Evolutionary conservation across 345 rosid species (phyloP).

Genomic region (Citrus australasica): DNA sequence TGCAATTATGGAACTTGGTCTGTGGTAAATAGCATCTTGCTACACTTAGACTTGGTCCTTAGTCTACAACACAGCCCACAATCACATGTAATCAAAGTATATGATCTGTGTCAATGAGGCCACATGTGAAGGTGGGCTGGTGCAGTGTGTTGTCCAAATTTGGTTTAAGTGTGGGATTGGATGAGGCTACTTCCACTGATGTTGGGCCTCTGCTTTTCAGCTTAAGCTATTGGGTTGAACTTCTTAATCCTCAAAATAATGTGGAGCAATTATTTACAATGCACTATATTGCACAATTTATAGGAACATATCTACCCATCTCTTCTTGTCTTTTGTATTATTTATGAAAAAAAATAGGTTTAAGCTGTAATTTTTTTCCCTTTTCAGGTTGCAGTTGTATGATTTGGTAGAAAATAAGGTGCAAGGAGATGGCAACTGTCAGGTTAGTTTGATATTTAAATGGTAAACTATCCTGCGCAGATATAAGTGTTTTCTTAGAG

Average conservation of each 20-base stretch:
- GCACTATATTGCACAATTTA: neutral
- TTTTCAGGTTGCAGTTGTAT: slow-evolving; percentile 45
- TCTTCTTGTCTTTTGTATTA: neutral
- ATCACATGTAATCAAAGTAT: neutral
- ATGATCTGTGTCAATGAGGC: neutral
- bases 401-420: slow-evolving; percentile 56
- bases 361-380: neutral
- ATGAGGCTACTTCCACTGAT: neutral
- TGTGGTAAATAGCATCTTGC: neutral
- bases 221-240: neutral
- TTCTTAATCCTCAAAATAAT: neutral
- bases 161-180: neutral
- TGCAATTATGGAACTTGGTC: neutral
- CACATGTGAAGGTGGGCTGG: no score
- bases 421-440: slow-evolving; percentile 77
- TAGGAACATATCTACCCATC: neutral
- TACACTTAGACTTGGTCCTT: neutral
- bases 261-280: neutral
- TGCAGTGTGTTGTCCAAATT: neutral
- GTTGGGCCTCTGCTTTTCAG: neutral
- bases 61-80: neutral
- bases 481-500: neutral
- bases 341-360: neutral
- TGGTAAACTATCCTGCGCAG: neutral
- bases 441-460: slow-evolving; percentile 36